Conservation (phyloP, 176 grass and related monocot genomes). For the Saccharum spontaneum region DNA sequence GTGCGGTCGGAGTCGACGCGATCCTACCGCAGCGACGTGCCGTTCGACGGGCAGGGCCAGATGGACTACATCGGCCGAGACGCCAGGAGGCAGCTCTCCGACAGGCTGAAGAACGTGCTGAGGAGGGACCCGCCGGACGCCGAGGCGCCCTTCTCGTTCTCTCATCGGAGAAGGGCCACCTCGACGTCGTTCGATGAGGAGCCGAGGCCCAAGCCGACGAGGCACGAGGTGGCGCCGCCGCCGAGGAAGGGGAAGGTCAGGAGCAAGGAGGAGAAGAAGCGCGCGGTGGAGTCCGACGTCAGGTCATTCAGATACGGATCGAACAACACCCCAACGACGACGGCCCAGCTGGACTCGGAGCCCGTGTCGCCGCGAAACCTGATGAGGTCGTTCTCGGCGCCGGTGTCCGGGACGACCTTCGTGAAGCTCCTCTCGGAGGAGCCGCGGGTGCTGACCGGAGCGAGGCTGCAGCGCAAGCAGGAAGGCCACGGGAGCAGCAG, state of each 20-base stretch:
- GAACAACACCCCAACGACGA: slow-evolving; percentile 9
- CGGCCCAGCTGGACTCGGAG: slow-evolving; percentile 11
- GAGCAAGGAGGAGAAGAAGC: slow-evolving; percentile 63
- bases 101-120: slow-evolving; percentile 68
- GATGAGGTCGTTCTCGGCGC: slow-evolving; percentile 85
- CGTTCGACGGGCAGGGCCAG: slow-evolving; percentile 42
- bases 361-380: slow-evolving; percentile 65
- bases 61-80: slow-evolving; percentile 55
- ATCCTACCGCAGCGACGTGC: slow-evolving; percentile 54
- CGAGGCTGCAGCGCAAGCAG: slow-evolving; percentile 53
- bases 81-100: slow-evolving; percentile 66
- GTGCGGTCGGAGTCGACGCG: slow-evolving; percentile 60
- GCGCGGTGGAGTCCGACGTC: slow-evolving; percentile 36
- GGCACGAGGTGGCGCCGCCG: slow-evolving; percentile 17
- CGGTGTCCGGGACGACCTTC: slow-evolving; percentile 75
- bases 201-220: slow-evolving; percentile 36
- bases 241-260: slow-evolving; percentile 47
- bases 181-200: slow-evolving; percentile 48
- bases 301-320: slow-evolving; percentile 50
- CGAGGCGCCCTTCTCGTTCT: slow-evolving; percentile 29
- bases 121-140: slow-evolving; percentile 47
- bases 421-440: slow-evolving; percentile 85
- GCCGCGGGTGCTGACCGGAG: slow-evolving; percentile 41
- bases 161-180: slow-evolving; percentile 33
- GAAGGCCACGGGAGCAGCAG: slow-evolving; percentile 41